Base-by-base conservation (phyloP, 345 rosid species). In the Eutrema heterophyllum region DNA sequence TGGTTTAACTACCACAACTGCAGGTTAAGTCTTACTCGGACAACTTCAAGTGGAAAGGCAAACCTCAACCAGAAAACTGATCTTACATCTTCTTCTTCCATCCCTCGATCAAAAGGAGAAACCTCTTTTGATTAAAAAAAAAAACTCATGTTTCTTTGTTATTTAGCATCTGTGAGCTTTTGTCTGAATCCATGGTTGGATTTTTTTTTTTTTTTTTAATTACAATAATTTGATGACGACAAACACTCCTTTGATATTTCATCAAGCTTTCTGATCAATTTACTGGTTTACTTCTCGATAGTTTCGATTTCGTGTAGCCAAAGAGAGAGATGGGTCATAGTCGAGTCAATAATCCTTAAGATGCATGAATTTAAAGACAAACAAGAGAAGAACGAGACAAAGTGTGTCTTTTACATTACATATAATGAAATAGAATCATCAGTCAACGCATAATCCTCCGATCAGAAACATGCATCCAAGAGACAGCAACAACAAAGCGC, bases 21-120 rank as follows among this genome's bases (percentile, higher is more conserved):
- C 87, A 88, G 97, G 78, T 77, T 1, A 89, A 91, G 82, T 79
- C 94, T 7, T 93, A 89, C 83, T 89, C 97, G n/a, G 96, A 89
- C 75, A 93, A 93, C 89, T 93, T 91, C 86, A 89, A 89, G 69
- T 90, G 94, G 96, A 93, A 87, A 82, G 94, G 96, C 76, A 81
- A 82, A 1, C 84, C 86, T 38, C 80, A 83, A 69, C 24, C 84
- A 27, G 81, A 84, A 33, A 74, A 65, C 41, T 81, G 78, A 85
- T 65, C 49, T 29, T 44, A 1, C 53, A 27, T 40, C 40, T 48
- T 50, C 54, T 56, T 54, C 32, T 68, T 65, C 35, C 57, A 8
- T 55, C 16, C 59, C 78, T 63, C 67, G 2, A 70, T 4, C 46
- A 6, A 30, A 68, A 24, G 48, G 39, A 63, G 36, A 63, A 63